Percentiles rank a stretch among this genome's conserved stretches.
phyloP scores from a whole-genome alignment of 1,284 basidiomycete genomes.

The Apiotrichum laibachii region DNA sequence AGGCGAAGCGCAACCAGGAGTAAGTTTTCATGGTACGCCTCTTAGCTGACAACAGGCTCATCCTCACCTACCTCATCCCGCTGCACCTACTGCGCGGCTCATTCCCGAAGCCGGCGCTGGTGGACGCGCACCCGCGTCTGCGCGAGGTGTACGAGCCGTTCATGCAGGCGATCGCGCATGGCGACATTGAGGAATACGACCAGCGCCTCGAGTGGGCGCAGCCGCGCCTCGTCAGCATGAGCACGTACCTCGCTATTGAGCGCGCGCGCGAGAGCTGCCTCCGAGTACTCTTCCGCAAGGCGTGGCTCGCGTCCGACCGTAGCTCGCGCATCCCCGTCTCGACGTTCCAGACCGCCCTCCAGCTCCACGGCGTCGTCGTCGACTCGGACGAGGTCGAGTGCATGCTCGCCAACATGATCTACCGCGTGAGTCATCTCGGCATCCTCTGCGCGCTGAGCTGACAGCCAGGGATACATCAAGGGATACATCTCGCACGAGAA shows the following conservation, averaged over 20 bases:
- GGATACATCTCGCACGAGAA: slow-evolving; percentile 96
- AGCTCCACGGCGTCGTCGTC: slow-evolving; percentile 59
- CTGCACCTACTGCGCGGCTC: slow-evolving; percentile 81
- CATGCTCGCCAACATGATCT: slow-evolving; percentile 89
- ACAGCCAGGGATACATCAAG: slow-evolving; percentile 68
- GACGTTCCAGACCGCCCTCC: slow-evolving; percentile 70
- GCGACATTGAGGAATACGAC: slow-evolving; percentile 80
- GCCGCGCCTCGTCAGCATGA: slow-evolving; percentile 75
- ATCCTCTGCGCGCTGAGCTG: no score
- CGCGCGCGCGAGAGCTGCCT: slow-evolving; percentile 82
- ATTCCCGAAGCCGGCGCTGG: slow-evolving; percentile 67
- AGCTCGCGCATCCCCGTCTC: slow-evolving; percentile 71
- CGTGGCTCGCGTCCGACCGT: slow-evolving; percentile 76
- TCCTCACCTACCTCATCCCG: slow-evolving; percentile 85
- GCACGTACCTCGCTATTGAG: slow-evolving; percentile 81
- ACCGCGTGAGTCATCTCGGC: slow-evolving; percentile 65
- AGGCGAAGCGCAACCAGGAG: slow-evolving; percentile 73
- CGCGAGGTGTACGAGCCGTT: slow-evolving; percentile 75
- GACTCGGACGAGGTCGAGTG: slow-evolving; percentile 84
- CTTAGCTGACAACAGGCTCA: slow-evolving; percentile 60
- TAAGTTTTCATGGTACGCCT: slow-evolving; percentile 50
- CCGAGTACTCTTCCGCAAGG: slow-evolving; percentile 76
- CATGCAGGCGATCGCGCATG: slow-evolving; percentile 68
- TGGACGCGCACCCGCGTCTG: slow-evolving; percentile 70
- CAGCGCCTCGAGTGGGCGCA: slow-evolving; percentile 62